Base-by-base conservation (phyloP, 73 alveolate genomes). In the Paramecium octaurelia region DNA sequence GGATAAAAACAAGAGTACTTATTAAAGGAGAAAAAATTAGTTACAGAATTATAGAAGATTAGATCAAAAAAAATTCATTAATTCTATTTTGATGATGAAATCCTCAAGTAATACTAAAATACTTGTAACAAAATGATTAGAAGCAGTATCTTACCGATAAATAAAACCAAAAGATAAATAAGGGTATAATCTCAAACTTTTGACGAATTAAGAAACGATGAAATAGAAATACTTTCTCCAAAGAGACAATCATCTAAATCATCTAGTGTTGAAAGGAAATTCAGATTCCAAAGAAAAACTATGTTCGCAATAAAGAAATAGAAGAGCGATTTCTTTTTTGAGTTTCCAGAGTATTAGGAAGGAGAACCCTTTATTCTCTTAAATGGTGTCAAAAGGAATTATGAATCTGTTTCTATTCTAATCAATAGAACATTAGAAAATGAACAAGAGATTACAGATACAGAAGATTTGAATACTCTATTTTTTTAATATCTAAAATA, bases 291-390 rank as follows among this genome's bases (percentile, higher is more conserved):
- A 42, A 38, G 40, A 34, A 64, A 34, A 27, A 64, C 42, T 12
- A 27, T 14, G 29, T 6, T 27, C 3, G 0, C 24, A 64, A 20
- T 64, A 31, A 64, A 64, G 14, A 16, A 64, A 27, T 10, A 64
- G 16, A 27, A 11, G 6, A 34, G 50, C 14, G 84, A 64, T 24
- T 27, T 27, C n/a, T 64, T 64, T 64, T 64, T 64, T 64, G 84
- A 64, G 14, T 64, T 64, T 64, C 84, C 84, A 31, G 84, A 64
- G 12, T 75, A 42, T 35, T 75, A 75, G 68, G 88, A 75, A 18
- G 88, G 88, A 5, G 57, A 75, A 20, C 4, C 57, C 7, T 75
- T 14, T 38, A 35, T 75, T 12, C 4, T 36, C 2, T 29, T 75
- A 23, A 36, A 36, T 75, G 88, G 88, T 6, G 12, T 34, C 34